These are phyloP conservation scores for Trametes sp. DNA, from an alignment of 1,284 basidiomycete species.

Conservation along the genomic window DNA sequence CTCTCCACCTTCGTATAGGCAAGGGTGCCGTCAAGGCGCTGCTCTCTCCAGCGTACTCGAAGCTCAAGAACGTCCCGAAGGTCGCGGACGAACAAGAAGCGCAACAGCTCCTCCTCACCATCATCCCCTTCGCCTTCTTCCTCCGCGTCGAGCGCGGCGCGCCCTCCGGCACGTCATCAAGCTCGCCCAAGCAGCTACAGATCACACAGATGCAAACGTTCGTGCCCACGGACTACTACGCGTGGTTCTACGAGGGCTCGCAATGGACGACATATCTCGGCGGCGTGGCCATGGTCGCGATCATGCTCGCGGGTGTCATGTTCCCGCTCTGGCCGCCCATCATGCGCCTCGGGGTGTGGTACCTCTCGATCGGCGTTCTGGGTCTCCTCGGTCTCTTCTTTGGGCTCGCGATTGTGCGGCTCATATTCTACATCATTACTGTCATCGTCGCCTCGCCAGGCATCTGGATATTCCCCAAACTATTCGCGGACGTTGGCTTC, in stretches of 20 bases:
- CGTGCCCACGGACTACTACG: constrained; percentile 83
- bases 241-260: constrained; percentile 97
- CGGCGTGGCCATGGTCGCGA: constrained; percentile 88
- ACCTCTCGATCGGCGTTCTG: constrained; percentile 89
- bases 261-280: constrained; percentile 95
- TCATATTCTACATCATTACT: constrained; percentile 97
- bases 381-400: constrained; percentile 94
- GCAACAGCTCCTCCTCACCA: constrained; percentile 67
- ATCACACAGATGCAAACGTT: constrained; percentile 89
- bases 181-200: constrained; percentile 82
- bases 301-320: constrained; percentile 98
- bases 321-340: constrained; percentile 97
- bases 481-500: constrained; percentile 99
- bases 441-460: constrained; percentile 87
- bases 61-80: constrained; percentile 86
- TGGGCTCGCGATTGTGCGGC: constrained; percentile 87
- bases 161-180: constrained; percentile 69
- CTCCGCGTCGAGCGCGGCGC: constrained; percentile 85
- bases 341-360: constrained; percentile 97
- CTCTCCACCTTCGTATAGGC: constrained; percentile 56
- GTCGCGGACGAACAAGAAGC: constrained; percentile 85
- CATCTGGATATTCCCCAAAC: constrained; percentile 99
- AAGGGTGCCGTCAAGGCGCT: constrained; percentile 93
- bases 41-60: constrained; percentile 89
- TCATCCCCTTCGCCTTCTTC: constrained; percentile 90